Evolutionary conservation across 371 early-diverging fungal species (phyloP).

Genomic region (Polyrhizophydium stewartii): DNA sequence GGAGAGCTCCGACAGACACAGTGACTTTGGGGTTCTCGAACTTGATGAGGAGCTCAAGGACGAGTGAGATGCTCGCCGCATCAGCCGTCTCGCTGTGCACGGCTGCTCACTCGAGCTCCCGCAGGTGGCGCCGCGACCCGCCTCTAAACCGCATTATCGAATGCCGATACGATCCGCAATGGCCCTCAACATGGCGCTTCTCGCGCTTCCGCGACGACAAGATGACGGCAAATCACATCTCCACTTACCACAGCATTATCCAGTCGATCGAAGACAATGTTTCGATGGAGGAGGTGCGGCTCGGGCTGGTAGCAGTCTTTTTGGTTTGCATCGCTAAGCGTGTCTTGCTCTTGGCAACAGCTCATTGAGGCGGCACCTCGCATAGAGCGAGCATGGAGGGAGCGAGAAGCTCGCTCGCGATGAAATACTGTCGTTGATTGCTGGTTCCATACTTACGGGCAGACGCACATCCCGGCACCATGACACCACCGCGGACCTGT

Average conservation of each 20-base stretch:
- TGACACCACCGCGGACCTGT: too few relatives aligned
- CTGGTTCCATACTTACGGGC: too few relatives aligned
- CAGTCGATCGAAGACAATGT: slow-evolving; percentile 27
- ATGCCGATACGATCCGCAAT: slow-evolving; percentile 37
- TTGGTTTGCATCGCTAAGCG: too few relatives aligned
- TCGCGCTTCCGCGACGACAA: slow-evolving; percentile 34
- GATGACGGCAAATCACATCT: slow-evolving; percentile 26
- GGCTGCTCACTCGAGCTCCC: background rate
- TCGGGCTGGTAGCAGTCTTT: background rate
- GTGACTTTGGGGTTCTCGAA: slow-evolving; percentile 14
- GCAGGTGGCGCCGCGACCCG: slow-evolving; percentile 60
- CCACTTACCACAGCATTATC: slow-evolving; percentile 28
- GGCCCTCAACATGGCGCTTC: slow-evolving; percentile 36
- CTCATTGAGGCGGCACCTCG: too few relatives aligned
- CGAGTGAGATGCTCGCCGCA: slow-evolving; percentile 9
- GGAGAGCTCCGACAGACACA: slow-evolving; percentile 15
- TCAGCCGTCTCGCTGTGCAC: background rate
- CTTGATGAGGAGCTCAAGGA: slow-evolving; percentile 35
- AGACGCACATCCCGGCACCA: too few relatives aligned
- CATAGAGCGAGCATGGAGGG: too few relatives aligned
- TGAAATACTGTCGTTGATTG: too few relatives aligned
- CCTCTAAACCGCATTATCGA: slow-evolving; percentile 58
- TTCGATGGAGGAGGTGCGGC: slow-evolving; percentile 14
- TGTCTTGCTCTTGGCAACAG: too few relatives aligned
- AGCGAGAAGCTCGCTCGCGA: too few relatives aligned